Base-by-base conservation (phyloP, 345 rosid species). In the Carallia brachiata region DNA sequence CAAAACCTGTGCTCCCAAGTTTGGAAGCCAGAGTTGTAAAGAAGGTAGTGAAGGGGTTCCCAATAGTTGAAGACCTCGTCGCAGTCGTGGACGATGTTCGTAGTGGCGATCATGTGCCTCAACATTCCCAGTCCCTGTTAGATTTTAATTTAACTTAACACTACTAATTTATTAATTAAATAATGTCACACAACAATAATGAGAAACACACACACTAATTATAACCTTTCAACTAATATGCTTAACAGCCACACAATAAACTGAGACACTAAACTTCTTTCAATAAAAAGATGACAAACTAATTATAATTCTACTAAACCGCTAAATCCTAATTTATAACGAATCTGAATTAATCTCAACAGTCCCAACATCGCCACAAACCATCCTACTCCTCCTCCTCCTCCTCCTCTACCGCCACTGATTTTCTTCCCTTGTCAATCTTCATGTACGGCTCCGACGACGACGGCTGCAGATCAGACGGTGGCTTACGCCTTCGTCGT, bases 11-110 rank as follows among this genome's bases (percentile, higher is more conserved):
- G 92, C 69, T 92, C 99, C 98, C 98, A 95, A 13, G 98, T 95
- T 73, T 95, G 99, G 61, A 95, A 95, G 1, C 98, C 99, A 2
- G 99, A 87, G 68, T 84, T 84, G 78, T 90, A 95, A 61, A 95
- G 97, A 54, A 95, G 93, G 74, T 57, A 95, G 71, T 95, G 99
- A 15, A 95, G 96, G 60, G 99, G 99, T 75, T 95, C 98, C 99
- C 99, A 95, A 78, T 95, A 95, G 75, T 95, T 95, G 75, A 95
- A 95, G 63, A 92, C 98, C 88, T 92, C 99, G 52, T 95, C 98
- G 74, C 99, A 95, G 84, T 95, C 99, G 75, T 95, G 99, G 57
- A 95, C 62, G 75, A 95, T 95, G 71, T 95, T 95, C 17, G 99
- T 84, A 18, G 97, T 89, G 72, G 97, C 97, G 82, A 98, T 95